These are phyloP conservation scores for Suhomyces coccinellae DNA, from an alignment of 1,139 yeast genomes.

Conservation along the genomic window DNA sequence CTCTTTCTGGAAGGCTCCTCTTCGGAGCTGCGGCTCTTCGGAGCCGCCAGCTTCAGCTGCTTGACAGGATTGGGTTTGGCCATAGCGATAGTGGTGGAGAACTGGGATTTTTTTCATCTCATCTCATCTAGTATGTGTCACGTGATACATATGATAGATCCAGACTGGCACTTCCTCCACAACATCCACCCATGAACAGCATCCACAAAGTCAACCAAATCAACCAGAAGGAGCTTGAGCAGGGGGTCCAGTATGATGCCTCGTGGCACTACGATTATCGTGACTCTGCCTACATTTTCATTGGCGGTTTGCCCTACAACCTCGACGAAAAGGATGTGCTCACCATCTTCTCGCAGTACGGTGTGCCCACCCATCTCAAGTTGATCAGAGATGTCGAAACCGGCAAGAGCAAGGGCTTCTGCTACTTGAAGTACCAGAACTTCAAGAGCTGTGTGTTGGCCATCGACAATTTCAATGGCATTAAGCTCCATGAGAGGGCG, in stretches of 20 bases:
- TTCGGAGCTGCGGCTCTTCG: conserved; percentile 3
- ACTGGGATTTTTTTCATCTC: conserved; percentile 11
- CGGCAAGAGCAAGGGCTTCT: conserved; percentile 75
- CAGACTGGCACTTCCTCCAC: neutral
- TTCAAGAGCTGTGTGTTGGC: conserved; percentile 81
- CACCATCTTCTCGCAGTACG: conserved; percentile 84
- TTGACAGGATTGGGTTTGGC: conserved; percentile 9
- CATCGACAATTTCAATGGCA: conserved; percentile 84
- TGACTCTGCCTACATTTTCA: conserved; percentile 58
- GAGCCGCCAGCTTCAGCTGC: conserved; percentile 6
- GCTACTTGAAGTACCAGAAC: conserved; percentile 80
- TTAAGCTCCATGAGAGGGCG: conserved; percentile 55
- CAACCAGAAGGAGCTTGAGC: conserved; percentile 65
- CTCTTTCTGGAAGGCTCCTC: conserved; percentile 17
- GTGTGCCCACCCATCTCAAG: conserved; percentile 78
- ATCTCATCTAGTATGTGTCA: conserved; percentile 4
- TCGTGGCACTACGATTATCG: conserved; percentile 90
- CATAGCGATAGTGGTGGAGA: conserved; percentile 5
- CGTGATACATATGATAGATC: neutral
- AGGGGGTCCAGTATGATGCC: conserved; percentile 57
- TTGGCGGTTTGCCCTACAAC: conserved; percentile 70
- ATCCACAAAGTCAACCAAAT: conserved; percentile 56
- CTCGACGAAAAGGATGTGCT: conserved; percentile 75
- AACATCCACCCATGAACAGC: conserved; percentile 33
- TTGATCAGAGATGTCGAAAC: conserved; percentile 68